A percentile compares a stretch with the other conserved stretches of the same genome.
Evolutionary conservation across 108 stramenopile genomes (phyloP).

Genomic region (Nannochloropsis gaditana): DNA sequence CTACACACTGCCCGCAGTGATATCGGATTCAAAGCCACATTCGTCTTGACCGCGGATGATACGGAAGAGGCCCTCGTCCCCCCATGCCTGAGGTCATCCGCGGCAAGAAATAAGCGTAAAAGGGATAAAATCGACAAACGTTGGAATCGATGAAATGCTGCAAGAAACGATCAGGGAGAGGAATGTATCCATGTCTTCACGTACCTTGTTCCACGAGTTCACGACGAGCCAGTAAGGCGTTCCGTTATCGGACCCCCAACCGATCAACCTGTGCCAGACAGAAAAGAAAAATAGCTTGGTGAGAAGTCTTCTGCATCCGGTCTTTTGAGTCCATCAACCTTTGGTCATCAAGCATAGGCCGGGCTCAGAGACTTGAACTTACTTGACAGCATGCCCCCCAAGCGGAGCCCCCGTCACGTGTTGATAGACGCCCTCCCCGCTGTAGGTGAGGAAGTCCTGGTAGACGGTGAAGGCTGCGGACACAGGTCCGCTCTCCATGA

Average conservation of each 20-base stretch:
- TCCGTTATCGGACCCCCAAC: not conserved
- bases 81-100: conserved; percentile 53
- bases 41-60: conserved; percentile 57
- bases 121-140: not conserved
- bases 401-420: conserved; percentile 30
- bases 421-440: conserved; percentile 47
- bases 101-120: not conserved
- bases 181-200: not conserved
- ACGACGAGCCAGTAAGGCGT: not conserved
- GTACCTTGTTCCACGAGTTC: conserved; percentile 10
- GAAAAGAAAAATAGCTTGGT: too few relatives aligned
- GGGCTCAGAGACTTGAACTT: not conserved
- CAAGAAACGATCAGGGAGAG: not conserved
- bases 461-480: conserved; percentile 59
- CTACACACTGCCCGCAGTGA: conserved; percentile 43
- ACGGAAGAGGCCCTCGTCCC: conserved; percentile 59
- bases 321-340: too few relatives aligned
- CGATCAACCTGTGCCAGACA: not conserved
- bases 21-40: conserved; percentile 54
- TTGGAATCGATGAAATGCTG: not conserved
- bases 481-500: conserved; percentile 52
- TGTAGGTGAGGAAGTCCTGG: conserved; percentile 59
- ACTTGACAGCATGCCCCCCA: conserved; percentile 25
- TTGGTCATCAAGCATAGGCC: too few relatives aligned
- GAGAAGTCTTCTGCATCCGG: too few relatives aligned